Evolutionary conservation across 2,329 filamentous ascomycete genomes (phyloP), one percentile per base, ranked within the genome.

Genomic region (Neopestalotiopsis sp.): DNA sequence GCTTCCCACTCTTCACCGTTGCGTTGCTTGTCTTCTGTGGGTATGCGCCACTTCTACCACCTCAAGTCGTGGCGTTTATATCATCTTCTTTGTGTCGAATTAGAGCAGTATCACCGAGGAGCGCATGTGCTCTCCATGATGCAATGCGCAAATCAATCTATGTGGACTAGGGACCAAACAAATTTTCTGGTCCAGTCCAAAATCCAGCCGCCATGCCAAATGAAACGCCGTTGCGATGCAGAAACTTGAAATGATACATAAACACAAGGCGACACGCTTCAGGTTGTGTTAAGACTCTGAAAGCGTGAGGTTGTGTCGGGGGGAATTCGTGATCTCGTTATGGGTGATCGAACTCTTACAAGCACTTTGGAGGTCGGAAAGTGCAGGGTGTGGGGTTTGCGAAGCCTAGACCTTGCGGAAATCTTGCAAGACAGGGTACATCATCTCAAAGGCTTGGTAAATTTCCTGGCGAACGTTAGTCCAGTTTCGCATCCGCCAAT

Each of bases 361-460:
- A 69, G 62, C 67, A 69, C 71, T 66, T 24, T 30, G 56, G 63
- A 63, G 69, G 42, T 45, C 59, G 66, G 66, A 68, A 72, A 56
- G 61, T 62, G 61, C 61, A 42, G 57, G 53, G 40, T 12, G 17
- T 30, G 57, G 69, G 73, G 71, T 67, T 72, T 68, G 40, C 64
- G 42, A 42, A 13, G 66, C 73, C 77, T 84, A 89, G 73, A 88
- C 83, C 80, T 89, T 89, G 76, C 87, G 86, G 82, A 89, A 89
- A 79, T 89, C 87, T 87, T 94, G 93, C 79, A 97, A 86, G 85
- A 97, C 95, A 80, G 95, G 95, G 80, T 97, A 97, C 85, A 98
- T 97, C 90, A 97, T 92, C 85, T 97, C 94, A 79, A 97, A 97
- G 61, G 94, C 94, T 81, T 96, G 93, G 79, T 97, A 97, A 75